Base-by-base conservation (phyloP, 2,329 filamentous ascomycete genomes). In the Allantophomopsis cytisporea region DNA sequence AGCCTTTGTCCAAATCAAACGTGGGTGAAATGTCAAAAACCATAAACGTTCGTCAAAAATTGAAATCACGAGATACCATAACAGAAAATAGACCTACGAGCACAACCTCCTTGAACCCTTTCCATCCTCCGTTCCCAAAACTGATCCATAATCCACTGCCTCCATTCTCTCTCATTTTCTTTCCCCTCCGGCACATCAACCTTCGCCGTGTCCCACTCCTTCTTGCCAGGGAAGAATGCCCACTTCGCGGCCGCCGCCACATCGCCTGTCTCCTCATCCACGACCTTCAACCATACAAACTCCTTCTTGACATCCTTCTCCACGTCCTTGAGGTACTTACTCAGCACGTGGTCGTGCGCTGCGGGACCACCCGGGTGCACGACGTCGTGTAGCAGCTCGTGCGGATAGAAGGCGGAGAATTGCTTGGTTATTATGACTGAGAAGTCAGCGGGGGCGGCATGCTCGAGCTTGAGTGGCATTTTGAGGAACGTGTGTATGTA, bases 231-330 rank as follows among this genome's bases (percentile, higher is more conserved):
- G 17, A 23, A 48, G 37, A 48, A 34, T 5, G 41, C 31, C 46
- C 46, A 48, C 15, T 48, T 48, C n/a, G 43, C 43, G 4, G 40
- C 41, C 1, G 43, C 36, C 11, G 45, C 31, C 16, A 44, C 18
- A 2, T 37, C 15, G 2, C 35, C 36, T 3, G 36, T 42, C 16
- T 41, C 33, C 1, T 16, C 35, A 35, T 44, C 40, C 15, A 30
- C 38, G 7, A 45, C 28, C 37, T 45, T 45, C 13, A 44, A 13
- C 16, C 28, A 32, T 13, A 20, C 20, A 16, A 16, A 13, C 33
- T 35, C 33, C 11, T 35, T 20, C 15, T 35, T 35, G 33, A 17
- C 14, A 13, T 16, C 33, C 13, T 16, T 35, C 8, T 35, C 33
- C 11, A 35, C n/a, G 33, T 20, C 33, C 4, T 38, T 7, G 2